Conservation (phyloP, 305 asterid genomes). For the Coffea humblotiana region DNA sequence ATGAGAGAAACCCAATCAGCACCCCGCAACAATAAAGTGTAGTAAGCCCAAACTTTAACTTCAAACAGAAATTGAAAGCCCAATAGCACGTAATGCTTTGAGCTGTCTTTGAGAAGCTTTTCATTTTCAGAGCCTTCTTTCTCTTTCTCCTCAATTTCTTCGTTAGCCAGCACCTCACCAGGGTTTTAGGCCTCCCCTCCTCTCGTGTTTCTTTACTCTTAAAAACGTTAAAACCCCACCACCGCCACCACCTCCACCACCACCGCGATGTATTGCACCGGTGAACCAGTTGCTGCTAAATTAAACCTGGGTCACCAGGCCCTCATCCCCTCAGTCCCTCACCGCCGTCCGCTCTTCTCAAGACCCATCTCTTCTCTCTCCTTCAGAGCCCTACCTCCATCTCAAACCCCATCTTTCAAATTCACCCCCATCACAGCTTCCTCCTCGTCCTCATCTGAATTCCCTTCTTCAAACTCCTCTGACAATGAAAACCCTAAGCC, state of each 20-base stretch:
- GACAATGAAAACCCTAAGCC: slow-evolving; percentile 9
- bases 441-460: background rate
- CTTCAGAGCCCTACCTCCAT: slow-evolving; percentile 37
- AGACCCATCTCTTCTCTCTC: slow-evolving; percentile 44
- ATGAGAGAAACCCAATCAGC: background rate
- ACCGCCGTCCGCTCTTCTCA: slow-evolving; percentile 35
- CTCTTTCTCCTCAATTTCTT: background rate
- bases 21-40: no score
- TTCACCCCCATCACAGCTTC: slow-evolving; percentile 34
- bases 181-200: slow-evolving; percentile 6
- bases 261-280: slow-evolving; percentile 46
- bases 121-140: no score
- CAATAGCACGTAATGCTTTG: background rate
- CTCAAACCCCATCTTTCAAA: slow-evolving; percentile 14
- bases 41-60: background rate
- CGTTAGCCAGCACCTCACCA: background rate
- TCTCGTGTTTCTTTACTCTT: background rate
- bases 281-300: slow-evolving; percentile 40
- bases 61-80: background rate
- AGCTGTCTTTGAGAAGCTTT: background rate
- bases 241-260: background rate
- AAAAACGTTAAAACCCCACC: slow-evolving; percentile 3
- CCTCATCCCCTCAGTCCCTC: slow-evolving; percentile 26
- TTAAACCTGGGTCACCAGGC: slow-evolving; percentile 31
- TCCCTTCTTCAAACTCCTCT: slow-evolving; percentile 20